Conservation (phyloP, 768 basidiomycete genomes). For the Serendipita sp. region DNA sequence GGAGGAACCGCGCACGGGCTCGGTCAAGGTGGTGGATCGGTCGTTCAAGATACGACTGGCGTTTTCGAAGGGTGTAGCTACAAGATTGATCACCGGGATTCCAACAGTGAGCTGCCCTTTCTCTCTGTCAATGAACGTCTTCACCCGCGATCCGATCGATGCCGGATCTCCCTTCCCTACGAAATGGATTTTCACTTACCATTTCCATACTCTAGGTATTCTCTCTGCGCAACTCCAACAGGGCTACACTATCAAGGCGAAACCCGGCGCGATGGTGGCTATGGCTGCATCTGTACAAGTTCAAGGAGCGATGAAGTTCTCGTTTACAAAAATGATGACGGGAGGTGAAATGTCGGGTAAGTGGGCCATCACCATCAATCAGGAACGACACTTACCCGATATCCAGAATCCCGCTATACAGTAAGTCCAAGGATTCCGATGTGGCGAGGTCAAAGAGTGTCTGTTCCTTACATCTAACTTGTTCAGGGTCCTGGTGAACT, state of each 20-base stretch:
- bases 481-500: conserved; percentile 17
- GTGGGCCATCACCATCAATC: neutral
- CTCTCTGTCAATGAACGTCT: too few relatives aligned
- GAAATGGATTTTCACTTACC: too few relatives aligned
- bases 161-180: too few relatives aligned
- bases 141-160: too few relatives aligned
- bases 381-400: neutral
- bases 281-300: conserved; percentile 20
- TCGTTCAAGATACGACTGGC: conserved; percentile 13
- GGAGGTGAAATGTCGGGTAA: conserved; percentile 14
- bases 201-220: conserved; percentile 5
- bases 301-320: conserved; percentile 15
- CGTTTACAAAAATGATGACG: conserved; percentile 18
- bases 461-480: neutral
- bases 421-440: conserved; percentile 6
- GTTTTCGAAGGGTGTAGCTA: conserved; percentile 17
- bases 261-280: conserved; percentile 21
- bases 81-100: conserved; percentile 20
- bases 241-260: conserved; percentile 17
- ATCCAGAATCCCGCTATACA: neutral
- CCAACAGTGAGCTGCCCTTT: conserved; percentile 14
- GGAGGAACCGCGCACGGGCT: neutral
- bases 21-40: neutral
- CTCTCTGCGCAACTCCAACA: conserved; percentile 17
- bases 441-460: conserved; percentile 11